These are phyloP conservation scores for Leavenworthia alabamica DNA, from an alignment of 345 rosid species.

Conservation along the genomic window DNA sequence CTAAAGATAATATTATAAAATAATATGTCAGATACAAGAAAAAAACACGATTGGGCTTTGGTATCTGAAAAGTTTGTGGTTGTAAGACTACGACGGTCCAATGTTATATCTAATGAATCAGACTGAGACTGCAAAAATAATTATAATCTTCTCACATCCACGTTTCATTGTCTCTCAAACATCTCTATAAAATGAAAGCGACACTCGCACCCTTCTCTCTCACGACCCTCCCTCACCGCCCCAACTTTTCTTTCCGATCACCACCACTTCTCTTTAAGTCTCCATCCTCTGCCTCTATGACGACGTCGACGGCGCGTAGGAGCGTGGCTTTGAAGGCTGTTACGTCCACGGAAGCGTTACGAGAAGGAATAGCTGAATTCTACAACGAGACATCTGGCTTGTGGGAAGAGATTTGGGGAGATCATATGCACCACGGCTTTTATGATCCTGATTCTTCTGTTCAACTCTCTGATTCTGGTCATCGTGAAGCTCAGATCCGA, in stretches of 20 bases:
- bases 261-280: conserved; percentile 7
- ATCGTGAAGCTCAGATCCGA: conserved; percentile 73
- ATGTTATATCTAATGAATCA: no score
- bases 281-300: conserved; percentile 10
- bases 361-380: conserved; percentile 68
- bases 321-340: conserved; percentile 5
- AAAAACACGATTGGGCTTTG: no score
- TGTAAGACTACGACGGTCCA: no score
- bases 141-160: not conserved
- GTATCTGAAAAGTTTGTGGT: no score
- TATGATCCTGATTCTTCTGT: conserved; percentile 43
- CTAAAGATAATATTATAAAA: no score
- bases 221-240: not conserved
- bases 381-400: conserved; percentile 79
- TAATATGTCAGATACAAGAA: no score
- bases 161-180: not conserved
- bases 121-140: not conserved
- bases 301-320: conserved; percentile 12
- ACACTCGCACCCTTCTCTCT: conserved; percentile 9
- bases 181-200: conserved; percentile 9
- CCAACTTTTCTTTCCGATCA: not conserved
- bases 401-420: conserved; percentile 95
- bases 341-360: conserved; percentile 21
- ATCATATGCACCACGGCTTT: conserved; percentile 96
- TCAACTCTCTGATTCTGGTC: conserved; percentile 41